Conservation (phyloP, 169 alveolate genomes). For the Cryptosporidium andersoni region DNA sequence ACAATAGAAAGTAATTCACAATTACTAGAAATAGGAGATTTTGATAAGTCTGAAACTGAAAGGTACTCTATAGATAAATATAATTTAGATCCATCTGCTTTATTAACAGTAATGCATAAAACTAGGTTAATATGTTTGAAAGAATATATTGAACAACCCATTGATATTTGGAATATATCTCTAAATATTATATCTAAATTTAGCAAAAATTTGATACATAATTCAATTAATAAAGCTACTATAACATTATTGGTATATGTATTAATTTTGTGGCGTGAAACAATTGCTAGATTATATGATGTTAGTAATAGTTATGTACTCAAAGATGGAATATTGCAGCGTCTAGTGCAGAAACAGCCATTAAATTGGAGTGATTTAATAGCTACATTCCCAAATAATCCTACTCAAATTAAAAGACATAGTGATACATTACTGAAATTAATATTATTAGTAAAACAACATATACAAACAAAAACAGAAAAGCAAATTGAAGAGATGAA, state of each 20-base stretch:
- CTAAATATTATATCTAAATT: constrained; percentile 10
- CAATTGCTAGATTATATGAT: constrained; percentile 35
- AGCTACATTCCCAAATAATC: constrained; percentile 10
- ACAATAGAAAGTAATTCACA: not conserved
- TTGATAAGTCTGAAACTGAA: not conserved
- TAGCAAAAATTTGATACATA: not conserved
- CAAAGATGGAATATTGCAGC: constrained; percentile 23
- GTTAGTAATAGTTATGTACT: constrained; percentile 38
- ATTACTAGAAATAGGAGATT: not conserved
- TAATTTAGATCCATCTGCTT: constrained; percentile 41
- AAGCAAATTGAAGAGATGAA: constrained; percentile 26
- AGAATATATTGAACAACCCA: constrained; percentile 27
- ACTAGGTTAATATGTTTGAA: constrained; percentile 43
- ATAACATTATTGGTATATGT: constrained; percentile 1
- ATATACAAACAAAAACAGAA: constrained; percentile 23
- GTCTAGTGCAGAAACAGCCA: constrained; percentile 36
- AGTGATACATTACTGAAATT: constrained; percentile 18
- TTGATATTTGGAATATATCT: constrained; percentile 35
- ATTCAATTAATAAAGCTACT: constrained; percentile 24
- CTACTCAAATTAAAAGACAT: constrained; percentile 32
- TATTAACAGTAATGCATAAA: constrained; percentile 41
- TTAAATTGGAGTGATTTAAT: constrained; percentile 7
- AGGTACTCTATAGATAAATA: not conserved
- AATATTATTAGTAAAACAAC: constrained; percentile 6
- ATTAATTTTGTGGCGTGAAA: constrained; percentile 45